Percentiles rank a stretch among this genome's conserved stretches.
Evolutionary conservation across 345 rosid genomes (phyloP).

Genomic region (Lepidium didymum): DNA sequence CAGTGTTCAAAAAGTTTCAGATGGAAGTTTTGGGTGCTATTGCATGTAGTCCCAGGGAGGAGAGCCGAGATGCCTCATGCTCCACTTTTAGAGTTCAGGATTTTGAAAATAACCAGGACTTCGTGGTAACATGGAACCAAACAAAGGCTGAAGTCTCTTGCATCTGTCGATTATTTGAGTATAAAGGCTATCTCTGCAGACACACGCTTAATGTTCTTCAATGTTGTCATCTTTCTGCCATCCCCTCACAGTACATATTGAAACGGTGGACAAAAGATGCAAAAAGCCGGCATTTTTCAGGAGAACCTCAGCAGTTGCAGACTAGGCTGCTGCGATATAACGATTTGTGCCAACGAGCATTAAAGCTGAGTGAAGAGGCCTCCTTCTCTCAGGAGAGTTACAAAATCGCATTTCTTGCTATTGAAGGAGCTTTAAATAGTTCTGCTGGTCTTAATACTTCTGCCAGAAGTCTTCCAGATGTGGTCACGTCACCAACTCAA

Average conservation of each 20-base stretch:
- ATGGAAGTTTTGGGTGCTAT: slow-evolving; percentile 58
- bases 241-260: slow-evolving; percentile 53
- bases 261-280: slow-evolving; percentile 77
- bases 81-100: slow-evolving; percentile 53
- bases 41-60: slow-evolving; percentile 59
- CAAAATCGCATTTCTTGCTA: slow-evolving; percentile 46
- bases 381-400: slow-evolving; percentile 59
- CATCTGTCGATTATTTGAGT: slow-evolving; percentile 52
- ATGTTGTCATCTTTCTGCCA: slow-evolving; percentile 45
- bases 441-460: slow-evolving; percentile 48
- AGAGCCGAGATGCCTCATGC: slow-evolving; percentile 42
- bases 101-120: slow-evolving; percentile 47
- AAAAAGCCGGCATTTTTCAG: slow-evolving; percentile 37
- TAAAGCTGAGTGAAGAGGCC: slow-evolving; percentile 55
- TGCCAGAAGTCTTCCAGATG: slow-evolving; percentile 44
- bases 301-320: slow-evolving; percentile 46
- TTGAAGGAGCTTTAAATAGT: slow-evolving; percentile 51
- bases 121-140: slow-evolving; percentile 48
- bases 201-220: slow-evolving; percentile 66
- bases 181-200: slow-evolving; percentile 62
- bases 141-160: slow-evolving; percentile 48
- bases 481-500: slow-evolving; percentile 40
- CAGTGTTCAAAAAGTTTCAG: slow-evolving; percentile 61
- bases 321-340: slow-evolving; percentile 52
- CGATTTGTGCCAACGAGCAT: slow-evolving; percentile 41